A percentile compares a stretch with the other conserved stretches of the same genome.
Conservation (phyloP, 2,329 filamentous ascomycete species). For the Cyphellophora europaea region DNA sequence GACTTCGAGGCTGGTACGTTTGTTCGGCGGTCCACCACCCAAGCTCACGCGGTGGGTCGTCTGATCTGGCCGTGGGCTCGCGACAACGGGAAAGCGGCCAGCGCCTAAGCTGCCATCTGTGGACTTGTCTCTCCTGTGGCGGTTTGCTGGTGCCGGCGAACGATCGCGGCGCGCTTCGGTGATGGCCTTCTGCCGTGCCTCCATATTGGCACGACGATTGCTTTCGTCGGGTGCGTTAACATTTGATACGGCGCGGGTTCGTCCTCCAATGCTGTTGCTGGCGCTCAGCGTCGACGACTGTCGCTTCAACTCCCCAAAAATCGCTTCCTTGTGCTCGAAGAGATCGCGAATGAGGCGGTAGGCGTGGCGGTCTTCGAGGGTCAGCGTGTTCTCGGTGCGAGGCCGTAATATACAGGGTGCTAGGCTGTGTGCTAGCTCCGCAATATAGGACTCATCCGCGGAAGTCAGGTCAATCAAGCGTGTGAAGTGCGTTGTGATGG, state of each 20-base stretch:
- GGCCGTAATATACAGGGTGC: constrained; percentile 84
- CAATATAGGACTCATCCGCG: constrained; percentile 77
- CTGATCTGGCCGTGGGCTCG: constrained; percentile 64
- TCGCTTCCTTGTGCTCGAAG: constrained; percentile 85
- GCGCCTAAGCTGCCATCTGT: constrained; percentile 40
- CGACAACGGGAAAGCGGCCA: constrained; percentile 59
- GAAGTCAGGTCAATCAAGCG: constrained; percentile 93
- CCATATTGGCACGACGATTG: constrained; percentile 86
- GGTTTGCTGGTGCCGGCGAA: constrained; percentile 48
- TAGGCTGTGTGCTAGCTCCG: constrained; percentile 62
- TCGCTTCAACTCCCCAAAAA: constrained; percentile 93
- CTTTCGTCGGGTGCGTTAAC: constrained; percentile 61
- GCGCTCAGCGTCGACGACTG: constrained; percentile 28
- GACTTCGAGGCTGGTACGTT: constrained; percentile 69
- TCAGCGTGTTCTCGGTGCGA: constrained; percentile 76
- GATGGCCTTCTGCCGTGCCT: constrained; percentile 78
- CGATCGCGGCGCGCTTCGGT: constrained; percentile 63
- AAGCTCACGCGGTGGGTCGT: constrained; percentile 13
- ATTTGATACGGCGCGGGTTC: constrained; percentile 51
- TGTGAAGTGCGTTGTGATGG: constrained; percentile 96
- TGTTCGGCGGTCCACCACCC: constrained; percentile 37
- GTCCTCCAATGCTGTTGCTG: constrained; percentile 8
- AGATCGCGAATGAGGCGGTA: constrained; percentile 86
- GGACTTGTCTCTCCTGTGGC: constrained; percentile 73
- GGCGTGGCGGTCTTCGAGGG: constrained; percentile 89